phyloP scores from a whole-genome alignment of 1,284 basidiomycete genomes.

The Ustilago nuda region DNA sequence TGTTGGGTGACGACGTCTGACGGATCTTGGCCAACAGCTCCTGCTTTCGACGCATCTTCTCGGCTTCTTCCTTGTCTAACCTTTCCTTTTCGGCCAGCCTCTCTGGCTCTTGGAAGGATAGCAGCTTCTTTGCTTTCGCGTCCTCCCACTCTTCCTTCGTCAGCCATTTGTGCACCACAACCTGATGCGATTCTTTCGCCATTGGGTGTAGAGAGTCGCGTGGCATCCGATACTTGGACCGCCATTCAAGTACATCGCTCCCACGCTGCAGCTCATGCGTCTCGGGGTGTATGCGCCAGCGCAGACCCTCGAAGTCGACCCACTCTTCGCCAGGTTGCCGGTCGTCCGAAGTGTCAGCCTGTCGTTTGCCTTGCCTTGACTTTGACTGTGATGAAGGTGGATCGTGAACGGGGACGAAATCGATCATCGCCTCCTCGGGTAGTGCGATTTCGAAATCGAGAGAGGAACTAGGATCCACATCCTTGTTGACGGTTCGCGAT shows the following conservation, averaged over 20 bases:
- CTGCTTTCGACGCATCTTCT: slow-evolving; percentile 45
- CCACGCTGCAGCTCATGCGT: slow-evolving; percentile 47
- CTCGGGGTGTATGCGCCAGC: slow-evolving; percentile 60
- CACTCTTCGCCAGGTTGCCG: slow-evolving; percentile 62
- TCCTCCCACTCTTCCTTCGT: slow-evolving; percentile 63
- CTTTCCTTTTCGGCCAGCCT: slow-evolving; percentile 39
- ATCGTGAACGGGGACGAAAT: slow-evolving; percentile 30
- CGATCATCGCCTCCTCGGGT: slow-evolving; percentile 36
- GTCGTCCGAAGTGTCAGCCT: slow-evolving; percentile 56
- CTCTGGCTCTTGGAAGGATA: slow-evolving; percentile 58
- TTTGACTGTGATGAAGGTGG: background rate
- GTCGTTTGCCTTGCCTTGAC: slow-evolving; percentile 34
- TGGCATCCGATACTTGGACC: slow-evolving; percentile 63
- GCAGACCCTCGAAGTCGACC: slow-evolving; percentile 60
- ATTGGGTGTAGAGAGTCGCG: slow-evolving; percentile 62
- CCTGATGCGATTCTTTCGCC: slow-evolving; percentile 54
- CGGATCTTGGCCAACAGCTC: slow-evolving; percentile 51
- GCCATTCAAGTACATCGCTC: slow-evolving; percentile 57
- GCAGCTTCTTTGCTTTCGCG: slow-evolving; percentile 52
- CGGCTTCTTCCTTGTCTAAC: slow-evolving; percentile 38
- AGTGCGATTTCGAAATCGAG: slow-evolving; percentile 35
- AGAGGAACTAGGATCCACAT: slow-evolving; percentile 27
- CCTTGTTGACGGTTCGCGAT: slow-evolving; percentile 22
- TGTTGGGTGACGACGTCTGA: slow-evolving; percentile 40
- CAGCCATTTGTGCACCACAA: slow-evolving; percentile 54